Evolutionary conservation across 2,329 filamentous ascomycete species (phyloP).

Genomic region (Endocalyx cinctus): DNA sequence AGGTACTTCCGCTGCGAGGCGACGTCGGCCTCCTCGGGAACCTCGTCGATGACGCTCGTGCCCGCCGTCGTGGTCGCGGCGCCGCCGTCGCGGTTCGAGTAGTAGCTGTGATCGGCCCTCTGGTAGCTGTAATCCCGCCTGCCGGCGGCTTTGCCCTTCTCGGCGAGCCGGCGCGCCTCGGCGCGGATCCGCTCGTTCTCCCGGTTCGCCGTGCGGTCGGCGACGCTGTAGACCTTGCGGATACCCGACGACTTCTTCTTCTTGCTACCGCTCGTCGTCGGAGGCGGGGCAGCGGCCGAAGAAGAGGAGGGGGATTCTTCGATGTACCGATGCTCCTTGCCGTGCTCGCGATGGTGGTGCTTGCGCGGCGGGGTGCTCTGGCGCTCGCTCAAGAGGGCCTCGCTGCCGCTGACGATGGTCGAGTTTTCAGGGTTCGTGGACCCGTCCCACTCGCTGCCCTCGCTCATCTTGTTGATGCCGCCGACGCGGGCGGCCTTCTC

Average conservation of each 20-base stretch:
- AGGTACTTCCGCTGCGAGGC: constrained; percentile 20
- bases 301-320: too few relatives aligned
- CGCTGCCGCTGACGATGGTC: constrained; percentile 52
- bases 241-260: constrained; percentile 38
- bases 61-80: background rate
- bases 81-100: constrained; percentile 14
- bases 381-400: constrained; percentile 52
- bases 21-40: constrained; percentile 25
- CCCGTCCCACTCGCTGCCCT: constrained; percentile 77
- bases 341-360: constrained; percentile 4
- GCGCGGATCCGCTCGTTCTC: constrained; percentile 51
- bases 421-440: constrained; percentile 63
- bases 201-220: constrained; percentile 47
- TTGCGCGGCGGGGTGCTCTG: constrained; percentile 52
- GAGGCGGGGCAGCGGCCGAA: too few relatives aligned
- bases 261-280: background rate
- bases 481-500: constrained; percentile 85
- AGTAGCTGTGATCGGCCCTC: constrained; percentile 30
- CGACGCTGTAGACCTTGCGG: constrained; percentile 58
- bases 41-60: constrained; percentile 2
- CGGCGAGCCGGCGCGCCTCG: constrained; percentile 52
- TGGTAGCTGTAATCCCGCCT: constrained; percentile 53
- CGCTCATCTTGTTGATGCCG: constrained; percentile 77
- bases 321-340: background rate
- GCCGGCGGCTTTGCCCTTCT: constrained; percentile 41